Evolutionary conservation across 768 basidiomycete species (phyloP).

Genomic region (Tulasnella sp.): DNA sequence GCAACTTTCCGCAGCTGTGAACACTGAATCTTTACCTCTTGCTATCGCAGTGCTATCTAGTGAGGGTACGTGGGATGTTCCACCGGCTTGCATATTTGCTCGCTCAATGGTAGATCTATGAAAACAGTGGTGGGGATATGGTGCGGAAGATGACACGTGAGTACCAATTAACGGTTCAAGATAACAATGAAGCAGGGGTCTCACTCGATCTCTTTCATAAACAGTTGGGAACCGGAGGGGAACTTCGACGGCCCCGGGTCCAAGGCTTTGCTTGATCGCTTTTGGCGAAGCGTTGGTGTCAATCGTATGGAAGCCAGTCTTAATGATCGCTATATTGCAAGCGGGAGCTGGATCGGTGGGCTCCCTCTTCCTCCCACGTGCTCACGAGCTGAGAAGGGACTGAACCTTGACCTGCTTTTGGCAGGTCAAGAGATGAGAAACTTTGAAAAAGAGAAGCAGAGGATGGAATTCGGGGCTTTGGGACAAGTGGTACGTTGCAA

Average conservation of each 20-base stretch:
- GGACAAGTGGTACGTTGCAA: neutral
- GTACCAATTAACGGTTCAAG: neutral
- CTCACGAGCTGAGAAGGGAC: neutral
- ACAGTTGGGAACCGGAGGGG: neutral
- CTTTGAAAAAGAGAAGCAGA: neutral
- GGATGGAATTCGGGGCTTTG: neutral
- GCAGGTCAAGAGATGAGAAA: neutral
- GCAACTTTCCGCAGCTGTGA: neutral
- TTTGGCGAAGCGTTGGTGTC: neutral
- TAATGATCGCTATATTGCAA: neutral
- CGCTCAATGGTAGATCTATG: too few species aligned
- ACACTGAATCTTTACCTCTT: neutral
- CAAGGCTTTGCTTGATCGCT: neutral
- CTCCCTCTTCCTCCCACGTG: neutral
- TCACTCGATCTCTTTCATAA: neutral
- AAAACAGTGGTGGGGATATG: neutral
- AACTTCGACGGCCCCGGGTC: neutral
- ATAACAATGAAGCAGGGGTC: neutral
- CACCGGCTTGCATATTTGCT: too few species aligned
- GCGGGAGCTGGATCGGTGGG: neutral
- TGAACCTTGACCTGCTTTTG: neutral
- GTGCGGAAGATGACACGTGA: neutral
- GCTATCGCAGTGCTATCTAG: neutral
- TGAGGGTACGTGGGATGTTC: neutral
- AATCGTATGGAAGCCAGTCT: neutral